Conservation (phyloP, 2,329 filamentous ascomycete species). For the Pseudopyricularia cyperi region DNA sequence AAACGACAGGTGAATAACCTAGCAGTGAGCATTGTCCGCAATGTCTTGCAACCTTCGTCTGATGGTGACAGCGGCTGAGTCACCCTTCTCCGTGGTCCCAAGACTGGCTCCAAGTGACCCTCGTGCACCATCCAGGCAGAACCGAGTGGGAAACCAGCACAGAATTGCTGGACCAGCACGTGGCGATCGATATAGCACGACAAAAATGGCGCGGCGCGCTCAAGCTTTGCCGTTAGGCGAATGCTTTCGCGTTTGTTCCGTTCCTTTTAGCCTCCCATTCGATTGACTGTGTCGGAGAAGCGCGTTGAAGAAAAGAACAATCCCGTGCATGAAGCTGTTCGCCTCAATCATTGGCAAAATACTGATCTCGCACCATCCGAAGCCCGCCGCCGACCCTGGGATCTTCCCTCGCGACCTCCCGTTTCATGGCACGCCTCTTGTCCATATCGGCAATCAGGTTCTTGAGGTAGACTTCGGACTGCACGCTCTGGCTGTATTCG, state of each 20-base stretch:
- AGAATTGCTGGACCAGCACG: too few relatives aligned
- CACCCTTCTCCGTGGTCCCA: not conserved
- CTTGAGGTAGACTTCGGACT: constrained; percentile 76
- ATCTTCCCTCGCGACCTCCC: not conserved
- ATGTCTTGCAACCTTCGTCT: not conserved
- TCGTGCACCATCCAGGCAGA: not conserved
- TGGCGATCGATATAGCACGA: too few relatives aligned
- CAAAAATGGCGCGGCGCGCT: too few relatives aligned
- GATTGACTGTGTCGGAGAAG: too few relatives aligned
- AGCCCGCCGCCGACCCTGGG: constrained; percentile 3
- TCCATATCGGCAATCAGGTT: constrained; percentile 61
- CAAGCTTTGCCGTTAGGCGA: too few relatives aligned
- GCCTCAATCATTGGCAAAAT: constrained; percentile 3
- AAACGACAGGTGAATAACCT: too few relatives aligned
- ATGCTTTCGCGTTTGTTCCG: too few relatives aligned
- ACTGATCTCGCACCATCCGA: constrained; percentile 9
- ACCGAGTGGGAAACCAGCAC: too few relatives aligned
- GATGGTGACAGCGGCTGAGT: not conserved
- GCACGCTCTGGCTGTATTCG: constrained; percentile 70
- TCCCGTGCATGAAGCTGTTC: not conserved
- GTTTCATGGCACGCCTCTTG: constrained; percentile 29
- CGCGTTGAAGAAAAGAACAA: not conserved
- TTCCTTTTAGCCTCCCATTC: too few relatives aligned
- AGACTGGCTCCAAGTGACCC: not conserved
- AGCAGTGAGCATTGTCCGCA: too few relatives aligned